A percentile compares a stretch with the other conserved stretches of the same genome.
Conservation (phyloP, 2,329 filamentous ascomycete species). For the Aureobasidium sp. region DNA sequence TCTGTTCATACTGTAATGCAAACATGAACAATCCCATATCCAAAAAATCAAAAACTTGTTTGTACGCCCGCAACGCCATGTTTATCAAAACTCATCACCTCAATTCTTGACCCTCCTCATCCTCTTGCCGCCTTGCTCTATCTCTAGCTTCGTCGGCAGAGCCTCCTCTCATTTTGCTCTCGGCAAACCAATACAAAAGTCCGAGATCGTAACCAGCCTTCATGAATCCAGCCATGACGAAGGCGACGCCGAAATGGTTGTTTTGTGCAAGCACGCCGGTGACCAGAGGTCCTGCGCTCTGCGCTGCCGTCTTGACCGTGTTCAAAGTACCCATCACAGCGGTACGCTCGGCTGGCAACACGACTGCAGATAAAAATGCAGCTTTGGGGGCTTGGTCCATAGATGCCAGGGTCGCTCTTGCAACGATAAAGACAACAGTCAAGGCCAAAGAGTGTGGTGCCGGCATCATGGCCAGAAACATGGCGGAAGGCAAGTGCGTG, state of each 20-base stretch:
- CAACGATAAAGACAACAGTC: conserved; percentile 52
- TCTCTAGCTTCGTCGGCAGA: conserved; percentile 8
- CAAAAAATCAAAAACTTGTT: neutral
- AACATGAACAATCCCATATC: neutral
- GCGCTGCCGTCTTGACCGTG: conserved; percentile 57
- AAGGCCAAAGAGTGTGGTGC: conserved; percentile 45
- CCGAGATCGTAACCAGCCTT: conserved; percentile 45
- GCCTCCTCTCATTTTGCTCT: neutral
- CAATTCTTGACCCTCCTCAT: conserved; percentile 1
- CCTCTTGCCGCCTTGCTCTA: conserved; percentile 2
- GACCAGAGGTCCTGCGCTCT: conserved; percentile 54
- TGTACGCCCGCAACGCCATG: neutral
- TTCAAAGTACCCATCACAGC: conserved; percentile 65
- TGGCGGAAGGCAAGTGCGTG: conserved; percentile 56
- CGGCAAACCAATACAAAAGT: conserved; percentile 24
- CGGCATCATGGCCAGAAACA: conserved; percentile 54
- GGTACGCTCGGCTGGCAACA: conserved; percentile 58
- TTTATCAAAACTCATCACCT: neutral
- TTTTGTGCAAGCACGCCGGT: conserved; percentile 55
- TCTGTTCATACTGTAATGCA: neutral
- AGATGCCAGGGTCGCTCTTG: conserved; percentile 53
- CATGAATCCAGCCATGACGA: conserved; percentile 53
- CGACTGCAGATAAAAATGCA: conserved; percentile 59
- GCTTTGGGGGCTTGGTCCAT: conserved; percentile 66
- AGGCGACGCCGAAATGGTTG: conserved; percentile 53